A percentile compares a stretch with the other conserved stretches of the same genome.
These are phyloP conservation scores for Tylopilus sp. DNA, from an alignment of 1,284 basidiomycete genomes.

Conservation along the genomic window DNA sequence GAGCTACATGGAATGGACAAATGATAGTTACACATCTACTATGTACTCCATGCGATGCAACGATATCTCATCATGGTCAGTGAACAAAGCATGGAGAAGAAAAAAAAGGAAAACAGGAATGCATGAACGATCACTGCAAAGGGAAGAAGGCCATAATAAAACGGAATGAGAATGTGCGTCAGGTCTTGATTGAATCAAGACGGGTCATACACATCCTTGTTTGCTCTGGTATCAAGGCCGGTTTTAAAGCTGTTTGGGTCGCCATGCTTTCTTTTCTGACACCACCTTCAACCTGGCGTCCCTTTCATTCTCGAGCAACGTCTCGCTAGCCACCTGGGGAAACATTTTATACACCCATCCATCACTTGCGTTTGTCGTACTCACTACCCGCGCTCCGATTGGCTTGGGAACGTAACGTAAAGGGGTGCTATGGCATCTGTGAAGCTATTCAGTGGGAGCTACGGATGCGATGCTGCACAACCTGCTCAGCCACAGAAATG, in stretches of 20 bases:
- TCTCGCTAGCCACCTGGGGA: constrained; percentile 45
- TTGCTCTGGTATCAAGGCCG: constrained; percentile 9
- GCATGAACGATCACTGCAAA: not conserved
- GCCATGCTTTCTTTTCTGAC: constrained; percentile 57
- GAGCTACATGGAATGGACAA: too few relatives aligned
- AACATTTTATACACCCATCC: constrained; percentile 29
- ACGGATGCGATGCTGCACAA: constrained; percentile 49
- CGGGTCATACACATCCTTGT: too few relatives aligned
- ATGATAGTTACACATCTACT: too few relatives aligned
- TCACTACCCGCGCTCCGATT: constrained; percentile 31
- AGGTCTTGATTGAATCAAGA: not conserved
- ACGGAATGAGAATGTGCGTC: too few relatives aligned
- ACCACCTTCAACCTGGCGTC: constrained; percentile 83
- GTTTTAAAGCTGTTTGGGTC: constrained; percentile 43
- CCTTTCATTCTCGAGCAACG: constrained; percentile 49
- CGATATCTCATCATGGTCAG: constrained; percentile 20
- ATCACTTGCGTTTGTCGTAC: constrained; percentile 40
- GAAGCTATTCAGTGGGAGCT: constrained; percentile 49
- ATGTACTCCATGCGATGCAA: constrained; percentile 22
- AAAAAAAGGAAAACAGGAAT: not conserved
- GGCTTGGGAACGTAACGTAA: constrained; percentile 40
- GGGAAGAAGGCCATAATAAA: not conserved
- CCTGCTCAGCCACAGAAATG: constrained; percentile 43
- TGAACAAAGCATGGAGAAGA: not conserved
- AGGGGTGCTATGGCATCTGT: constrained; percentile 44